Evolutionary conservation across 192 early-diverging fungal genomes (phyloP).

Genomic region (Glomus cerebriforme): DNA sequence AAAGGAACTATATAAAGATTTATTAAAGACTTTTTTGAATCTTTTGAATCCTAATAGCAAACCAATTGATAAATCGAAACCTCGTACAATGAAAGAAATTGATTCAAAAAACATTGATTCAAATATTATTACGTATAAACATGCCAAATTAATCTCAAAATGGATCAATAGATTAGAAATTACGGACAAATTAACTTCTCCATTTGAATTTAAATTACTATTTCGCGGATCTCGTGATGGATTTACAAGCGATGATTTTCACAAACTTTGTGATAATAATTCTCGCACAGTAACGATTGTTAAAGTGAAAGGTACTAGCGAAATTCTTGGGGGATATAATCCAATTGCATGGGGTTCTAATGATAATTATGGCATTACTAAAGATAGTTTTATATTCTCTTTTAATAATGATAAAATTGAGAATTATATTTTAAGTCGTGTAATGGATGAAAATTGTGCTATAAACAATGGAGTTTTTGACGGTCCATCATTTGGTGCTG

Average conservation of each 20-base stretch:
- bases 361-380: too few species aligned
- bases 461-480: not conserved
- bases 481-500: too few species aligned
- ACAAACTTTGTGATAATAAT: not conserved
- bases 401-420: not conserved
- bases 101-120: too few species aligned
- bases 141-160: not conserved
- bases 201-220: slow-evolving; percentile 17
- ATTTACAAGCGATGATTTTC: not conserved
- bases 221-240: not conserved
- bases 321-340: slow-evolving; percentile 22
- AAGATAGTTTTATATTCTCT: not conserved
- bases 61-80: too few species aligned
- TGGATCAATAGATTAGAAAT: not conserved
- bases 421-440: not conserved
- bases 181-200: not conserved
- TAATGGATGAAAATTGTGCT: not conserved
- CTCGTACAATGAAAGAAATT: too few species aligned
- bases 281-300: not conserved
- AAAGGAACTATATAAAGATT: not conserved
- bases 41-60: too few species aligned
- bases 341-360: not conserved
- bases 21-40: not conserved
- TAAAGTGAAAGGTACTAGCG: not conserved
- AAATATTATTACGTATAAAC: not conserved